Evolutionary conservation across 306 rosid genomes (phyloP), one percentile per base, ranked within the genome.

Genomic region (Inga laurina): DNA sequence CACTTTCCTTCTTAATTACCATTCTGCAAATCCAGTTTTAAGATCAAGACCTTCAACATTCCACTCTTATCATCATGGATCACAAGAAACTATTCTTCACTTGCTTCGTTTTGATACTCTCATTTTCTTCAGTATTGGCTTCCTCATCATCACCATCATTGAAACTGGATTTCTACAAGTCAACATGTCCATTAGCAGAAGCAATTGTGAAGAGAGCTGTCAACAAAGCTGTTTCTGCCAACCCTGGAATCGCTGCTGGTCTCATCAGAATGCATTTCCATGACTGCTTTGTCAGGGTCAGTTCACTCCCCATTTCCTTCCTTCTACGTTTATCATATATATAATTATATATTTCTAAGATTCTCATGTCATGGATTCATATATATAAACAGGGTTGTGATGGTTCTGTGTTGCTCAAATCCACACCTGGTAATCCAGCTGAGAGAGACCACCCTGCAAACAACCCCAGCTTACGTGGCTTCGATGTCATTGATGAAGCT

Each of bases 201-300:
- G 24, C 45, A 7, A 67, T 67, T 0, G 72, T 67, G n/a, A 67
- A 18, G 18, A 67, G 45, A 35, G 72, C 72, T 0, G 72, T 67
- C 13, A 34, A 34, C 45, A 34, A 67, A 67, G 72, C 72, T 3
- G 22, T 67, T 3, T 67, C 72, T 16, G 13, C 45, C 72, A 67
- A 35, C 24, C 72, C 72, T 2, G 45, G 72, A 3, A 35, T 67
- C 10, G 72, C 72, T 35, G 72, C 72, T 34, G 22, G 45, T 16
- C 39, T 67, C 10, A 67, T 67, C 24, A 67, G 72, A 35, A 67
- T 67, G 72, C 72, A 88, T 65, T 88, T 88, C 62, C 91, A 88
- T 37, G 91, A 88, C 34, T 88, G 89, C 67, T 88, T 85, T 43
- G 87, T 88, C 0, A 83, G 87, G 83, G 87, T 87, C 54, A 81